Percentiles rank a stretch among this genome's conserved stretches.
Conservation (phyloP, 2,329 filamentous ascomycete genomes). For the Pezicula rhizophila region DNA sequence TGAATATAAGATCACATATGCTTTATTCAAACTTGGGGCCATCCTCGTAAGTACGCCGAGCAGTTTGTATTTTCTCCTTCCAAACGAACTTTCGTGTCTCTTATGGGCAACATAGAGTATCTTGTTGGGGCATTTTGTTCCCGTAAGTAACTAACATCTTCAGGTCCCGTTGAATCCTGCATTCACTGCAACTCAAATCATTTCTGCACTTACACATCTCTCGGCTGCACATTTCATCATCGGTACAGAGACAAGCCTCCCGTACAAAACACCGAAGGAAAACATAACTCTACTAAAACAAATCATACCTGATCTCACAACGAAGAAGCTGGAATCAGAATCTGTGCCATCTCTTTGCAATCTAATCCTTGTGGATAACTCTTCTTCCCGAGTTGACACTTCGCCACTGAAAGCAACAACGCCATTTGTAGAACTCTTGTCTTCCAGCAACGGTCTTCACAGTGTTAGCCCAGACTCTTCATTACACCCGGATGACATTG, state of each 20-base stretch:
- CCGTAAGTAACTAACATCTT: not conserved
- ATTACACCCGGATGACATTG: conserved; percentile 59
- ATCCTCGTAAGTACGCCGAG: conserved; percentile 53
- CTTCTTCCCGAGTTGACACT: conserved; percentile 31
- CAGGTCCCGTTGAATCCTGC: conserved; percentile 84
- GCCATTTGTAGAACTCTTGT: conserved; percentile 24
- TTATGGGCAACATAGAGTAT: not conserved
- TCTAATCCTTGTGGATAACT: conserved; percentile 77
- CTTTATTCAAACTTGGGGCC: conserved; percentile 89
- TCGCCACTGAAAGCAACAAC: conserved; percentile 37
- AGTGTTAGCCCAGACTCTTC: conserved; percentile 37
- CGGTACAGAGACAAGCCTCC: conserved; percentile 79
- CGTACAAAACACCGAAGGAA: conserved; percentile 57
- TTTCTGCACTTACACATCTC: conserved; percentile 72
- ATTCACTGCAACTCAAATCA: conserved; percentile 76
- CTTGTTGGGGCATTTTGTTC: not conserved
- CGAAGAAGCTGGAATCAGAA: conserved; percentile 33
- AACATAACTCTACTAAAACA: conserved; percentile 53
- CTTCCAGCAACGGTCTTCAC: conserved; percentile 35
- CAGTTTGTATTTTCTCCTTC: not conserved
- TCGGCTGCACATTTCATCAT: conserved; percentile 70
- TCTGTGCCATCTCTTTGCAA: conserved; percentile 62
- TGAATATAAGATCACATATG: conserved; percentile 59
- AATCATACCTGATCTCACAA: conserved; percentile 39
- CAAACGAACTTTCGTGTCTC: too few relatives aligned